Conservation (phyloP, 495 filamentous ascomycete genomes). For the Hypoxylon subgilvum region DNA sequence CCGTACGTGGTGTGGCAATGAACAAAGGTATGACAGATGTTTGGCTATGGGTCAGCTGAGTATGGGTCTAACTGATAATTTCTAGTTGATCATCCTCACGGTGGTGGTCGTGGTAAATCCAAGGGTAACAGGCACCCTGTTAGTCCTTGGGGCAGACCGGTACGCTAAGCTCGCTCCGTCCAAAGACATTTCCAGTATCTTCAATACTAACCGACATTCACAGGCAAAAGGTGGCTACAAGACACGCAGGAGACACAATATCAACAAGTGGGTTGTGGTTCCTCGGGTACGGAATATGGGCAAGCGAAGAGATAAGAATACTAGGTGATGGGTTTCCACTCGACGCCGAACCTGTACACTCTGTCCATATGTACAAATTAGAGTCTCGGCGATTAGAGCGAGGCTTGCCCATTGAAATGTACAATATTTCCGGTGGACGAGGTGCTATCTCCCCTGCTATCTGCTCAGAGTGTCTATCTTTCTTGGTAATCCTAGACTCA, state of each 20-base stretch:
- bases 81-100: constrained; percentile 88
- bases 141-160: constrained; percentile 94
- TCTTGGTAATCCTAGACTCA: no score
- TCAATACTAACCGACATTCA: constrained; percentile 42
- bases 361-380: constrained; percentile 39
- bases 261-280: constrained; percentile 82
- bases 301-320: constrained; percentile 64
- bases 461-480: no score
- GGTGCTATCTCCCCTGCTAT: no score
- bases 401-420: constrained; percentile 39
- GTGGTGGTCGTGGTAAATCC: constrained; percentile 97
- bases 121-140: constrained; percentile 96
- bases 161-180: constrained; percentile 56
- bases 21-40: constrained; percentile 71
- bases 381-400: constrained; percentile 20
- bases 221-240: constrained; percentile 97
- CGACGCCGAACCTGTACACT: constrained; percentile 21
- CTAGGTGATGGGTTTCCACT: constrained; percentile 28
- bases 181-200: not conserved
- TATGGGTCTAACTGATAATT: constrained; percentile 33
- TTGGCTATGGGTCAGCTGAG: not conserved
- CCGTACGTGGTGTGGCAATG: constrained; percentile 96
- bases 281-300: constrained; percentile 78
- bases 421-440: constrained; percentile 9
- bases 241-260: constrained; percentile 75